Conservation (phyloP, 192 early-diverging fungal genomes). For the Irineochytrium annulatum region DNA sequence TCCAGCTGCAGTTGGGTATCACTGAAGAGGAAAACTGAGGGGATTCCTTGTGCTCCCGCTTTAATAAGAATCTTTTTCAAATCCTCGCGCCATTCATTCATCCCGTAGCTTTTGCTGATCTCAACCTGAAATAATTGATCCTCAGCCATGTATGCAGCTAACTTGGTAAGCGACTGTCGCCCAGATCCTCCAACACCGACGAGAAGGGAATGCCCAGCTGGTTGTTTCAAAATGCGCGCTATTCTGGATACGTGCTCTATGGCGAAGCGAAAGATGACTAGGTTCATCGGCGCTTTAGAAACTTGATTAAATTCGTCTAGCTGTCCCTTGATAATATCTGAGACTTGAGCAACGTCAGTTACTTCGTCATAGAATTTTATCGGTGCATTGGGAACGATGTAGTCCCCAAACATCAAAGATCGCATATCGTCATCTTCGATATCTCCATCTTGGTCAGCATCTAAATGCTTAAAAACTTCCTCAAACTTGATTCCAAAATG, state of each 20-base stretch:
- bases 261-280: slow-evolving; percentile 59
- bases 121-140: slow-evolving; percentile 55
- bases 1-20: slow-evolving; percentile 56
- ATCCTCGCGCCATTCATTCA: slow-evolving; percentile 59
- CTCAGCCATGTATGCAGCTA: slow-evolving; percentile 56
- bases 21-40: slow-evolving; percentile 53
- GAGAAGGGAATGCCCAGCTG: slow-evolving; percentile 52
- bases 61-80: slow-evolving; percentile 51
- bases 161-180: slow-evolving; percentile 49
- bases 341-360: slow-evolving; percentile 38
- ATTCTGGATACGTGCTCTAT: slow-evolving; percentile 58
- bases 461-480: slow-evolving; percentile 45
- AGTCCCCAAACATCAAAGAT: slow-evolving; percentile 58
- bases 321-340: slow-evolving; percentile 45
- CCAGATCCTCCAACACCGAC: slow-evolving; percentile 59
- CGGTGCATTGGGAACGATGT: slow-evolving; percentile 47
- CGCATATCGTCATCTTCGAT: slow-evolving; percentile 59
- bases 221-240: slow-evolving; percentile 55
- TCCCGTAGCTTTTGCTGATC: slow-evolving; percentile 54
- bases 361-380: slow-evolving; percentile 51
- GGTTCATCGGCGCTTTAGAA: slow-evolving; percentile 53
- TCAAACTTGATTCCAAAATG: slow-evolving; percentile 47
- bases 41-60: slow-evolving; percentile 50
- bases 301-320: slow-evolving; percentile 60
- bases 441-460: slow-evolving; percentile 48